Evolutionary conservation across 2,329 filamentous ascomycete species (phyloP).

Genomic region (Trichoderma hamatum): DNA sequence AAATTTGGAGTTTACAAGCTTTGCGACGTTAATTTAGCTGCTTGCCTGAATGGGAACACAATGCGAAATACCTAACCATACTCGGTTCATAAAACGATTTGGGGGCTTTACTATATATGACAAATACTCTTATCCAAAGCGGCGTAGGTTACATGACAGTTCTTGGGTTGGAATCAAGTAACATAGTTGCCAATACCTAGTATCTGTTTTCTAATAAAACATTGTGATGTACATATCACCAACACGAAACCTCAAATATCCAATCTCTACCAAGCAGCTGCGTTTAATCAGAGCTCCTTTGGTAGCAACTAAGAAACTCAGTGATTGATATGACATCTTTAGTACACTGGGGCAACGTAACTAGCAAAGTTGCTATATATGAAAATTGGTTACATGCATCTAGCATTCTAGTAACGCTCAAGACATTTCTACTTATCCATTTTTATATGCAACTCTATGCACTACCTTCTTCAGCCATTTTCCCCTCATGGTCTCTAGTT

Average conservation of each 20-base stretch:
- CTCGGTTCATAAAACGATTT: background rate
- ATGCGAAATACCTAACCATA: background rate
- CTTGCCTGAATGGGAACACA: background rate
- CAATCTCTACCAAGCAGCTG: background rate
- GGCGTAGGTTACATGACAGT: background rate
- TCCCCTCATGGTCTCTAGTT: accelerated
- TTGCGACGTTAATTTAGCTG: background rate
- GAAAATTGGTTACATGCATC: background rate
- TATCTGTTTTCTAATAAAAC: background rate
- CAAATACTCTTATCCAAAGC: background rate
- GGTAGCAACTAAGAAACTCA: background rate
- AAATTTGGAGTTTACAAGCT: background rate
- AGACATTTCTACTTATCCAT: background rate
- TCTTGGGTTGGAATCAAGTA: background rate
- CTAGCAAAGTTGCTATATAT: background rate
- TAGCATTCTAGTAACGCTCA: too few species aligned
- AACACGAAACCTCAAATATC: background rate
- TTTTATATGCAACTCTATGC: background rate
- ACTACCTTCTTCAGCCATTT: background rate
- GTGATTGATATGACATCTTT: background rate
- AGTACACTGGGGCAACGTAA: too few species aligned
- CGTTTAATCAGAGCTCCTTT: background rate
- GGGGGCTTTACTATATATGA: background rate
- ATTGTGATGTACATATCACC: background rate
- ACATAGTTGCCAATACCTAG: background rate